These are phyloP conservation scores for Daldinia bambusicola DNA, from an alignment of 495 filamentous ascomycete genomes.

Conservation along the genomic window DNA sequence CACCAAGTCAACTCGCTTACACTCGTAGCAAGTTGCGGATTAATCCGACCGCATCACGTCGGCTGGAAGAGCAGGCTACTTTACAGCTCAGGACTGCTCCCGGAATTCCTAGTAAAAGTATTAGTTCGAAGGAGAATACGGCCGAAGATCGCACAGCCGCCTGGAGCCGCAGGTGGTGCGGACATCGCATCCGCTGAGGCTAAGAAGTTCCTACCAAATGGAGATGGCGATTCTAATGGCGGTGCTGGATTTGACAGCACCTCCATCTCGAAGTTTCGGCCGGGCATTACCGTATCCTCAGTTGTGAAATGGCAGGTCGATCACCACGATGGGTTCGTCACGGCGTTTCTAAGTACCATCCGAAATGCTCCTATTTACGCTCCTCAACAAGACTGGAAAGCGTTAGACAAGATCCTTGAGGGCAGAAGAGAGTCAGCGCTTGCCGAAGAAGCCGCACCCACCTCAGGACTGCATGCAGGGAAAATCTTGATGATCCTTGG, in stretches of 20 bases:
- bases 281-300: conserved; percentile 49
- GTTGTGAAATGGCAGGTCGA: conserved; percentile 64
- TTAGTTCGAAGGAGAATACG: conserved; percentile 67
- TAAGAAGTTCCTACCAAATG: conserved; percentile 45
- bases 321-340: conserved; percentile 63
- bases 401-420: conserved; percentile 62
- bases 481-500: conserved; percentile 64
- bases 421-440: conserved; percentile 49
- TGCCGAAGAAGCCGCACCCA: conserved; percentile 14
- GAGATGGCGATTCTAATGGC: conserved; percentile 51
- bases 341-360: conserved; percentile 62
- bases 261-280: conserved; percentile 51
- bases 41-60: conserved; percentile 73
- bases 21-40: conserved; percentile 78
- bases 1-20: conserved; percentile 71
- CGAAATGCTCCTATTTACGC: conserved; percentile 60
- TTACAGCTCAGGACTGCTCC: conserved; percentile 68
- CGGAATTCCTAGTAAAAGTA: conserved; percentile 63
- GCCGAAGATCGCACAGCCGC: conserved; percentile 40
- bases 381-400: conserved; percentile 65
- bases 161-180: conserved; percentile 39
- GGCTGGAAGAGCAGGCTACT: conserved; percentile 67
- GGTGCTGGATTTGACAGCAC: conserved; percentile 55
- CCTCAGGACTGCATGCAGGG: conserved; percentile 56
- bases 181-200: conserved; percentile 30